Conservation (phyloP, 2,329 filamentous ascomycete species). For the Penicillium paneum region DNA sequence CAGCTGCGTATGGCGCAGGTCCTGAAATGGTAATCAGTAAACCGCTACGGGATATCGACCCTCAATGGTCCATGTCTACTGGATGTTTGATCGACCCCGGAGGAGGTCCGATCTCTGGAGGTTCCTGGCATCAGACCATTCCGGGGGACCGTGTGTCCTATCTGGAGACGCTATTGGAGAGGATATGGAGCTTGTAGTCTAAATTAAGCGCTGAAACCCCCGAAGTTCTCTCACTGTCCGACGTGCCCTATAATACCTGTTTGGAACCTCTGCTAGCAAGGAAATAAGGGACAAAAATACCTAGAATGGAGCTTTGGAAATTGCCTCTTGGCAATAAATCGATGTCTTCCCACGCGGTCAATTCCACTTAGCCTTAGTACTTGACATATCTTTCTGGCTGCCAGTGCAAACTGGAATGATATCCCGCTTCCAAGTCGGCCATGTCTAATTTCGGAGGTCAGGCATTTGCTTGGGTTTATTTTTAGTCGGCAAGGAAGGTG, state of each 20-base stretch:
- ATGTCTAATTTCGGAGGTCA: neutral
- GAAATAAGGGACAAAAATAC: neutral
- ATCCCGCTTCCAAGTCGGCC: neutral
- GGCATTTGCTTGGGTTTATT: neutral
- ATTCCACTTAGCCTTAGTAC: neutral
- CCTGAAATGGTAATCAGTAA: neutral
- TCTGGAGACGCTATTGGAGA: neutral
- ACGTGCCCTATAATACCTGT: neutral
- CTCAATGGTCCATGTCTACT: neutral
- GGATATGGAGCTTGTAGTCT: neutral
- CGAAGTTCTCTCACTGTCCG: neutral
- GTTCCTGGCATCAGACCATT: neutral
- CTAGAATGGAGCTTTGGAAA: neutral
- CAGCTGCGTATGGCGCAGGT: neutral
- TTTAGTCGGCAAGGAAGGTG: neutral
- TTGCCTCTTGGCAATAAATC: neutral
- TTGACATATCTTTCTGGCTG: neutral
- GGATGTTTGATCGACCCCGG: neutral
- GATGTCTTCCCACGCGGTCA: neutral
- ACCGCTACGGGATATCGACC: neutral
- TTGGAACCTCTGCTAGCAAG: neutral
- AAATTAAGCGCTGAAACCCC: neutral
- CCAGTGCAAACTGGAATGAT: conserved; percentile 6
- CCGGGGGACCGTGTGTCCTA: neutral
- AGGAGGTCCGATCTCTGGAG: neutral